Base-by-base conservation (phyloP, 2,329 filamentous ascomycete species). In the Alternaria ethzedia region DNA sequence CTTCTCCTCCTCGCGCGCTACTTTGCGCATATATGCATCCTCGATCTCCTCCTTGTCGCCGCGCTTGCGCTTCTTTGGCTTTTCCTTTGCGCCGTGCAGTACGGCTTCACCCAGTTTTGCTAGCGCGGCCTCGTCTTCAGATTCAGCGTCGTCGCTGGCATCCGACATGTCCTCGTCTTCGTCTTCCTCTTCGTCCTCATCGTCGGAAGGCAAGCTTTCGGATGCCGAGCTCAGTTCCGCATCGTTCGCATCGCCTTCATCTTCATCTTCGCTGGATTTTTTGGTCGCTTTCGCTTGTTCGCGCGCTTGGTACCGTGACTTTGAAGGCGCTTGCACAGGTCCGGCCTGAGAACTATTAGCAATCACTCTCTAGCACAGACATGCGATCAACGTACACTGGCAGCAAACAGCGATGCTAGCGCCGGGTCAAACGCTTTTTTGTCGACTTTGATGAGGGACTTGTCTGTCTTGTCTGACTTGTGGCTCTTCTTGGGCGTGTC, bases 21-120 rank as follows among this genome's bases (percentile, higher is more conserved):
- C 79, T 67, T 89, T 89, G 59, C 86, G 83, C 81, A 95, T 83
- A 72, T 94, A 94, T 54, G 86, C 87, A 60, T 85, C 86, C 74
- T 94, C 91, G 2, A 94, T 80, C 59, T 92, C 88, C 23, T 92
- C 86, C 30, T 90, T 86, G 59, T 84, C 76, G 55, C 82, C 89
- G 61, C 90, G 85, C 65, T 82, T 82, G 58, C 80, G 76, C 72
- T 82, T 82, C 60, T 79, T 79, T 52, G 65, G 71, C 59, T 68
- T 75, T 36, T 72, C 75, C 65, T 70, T 74, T 57, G 70, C 72
- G 54, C 74, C 75, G 54, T 66, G 74, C 57, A 74, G 47, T 26
- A 70, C 64, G 5, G 72, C 67, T 57, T 77, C 72, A 32, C 64
- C 68, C 55, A 76, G 54, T 56, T 70, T 74, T 13, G 75, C 74